Base-by-base conservation (phyloP, 805 yeast genomes). In the Candida arabinofermentans region DNA sequence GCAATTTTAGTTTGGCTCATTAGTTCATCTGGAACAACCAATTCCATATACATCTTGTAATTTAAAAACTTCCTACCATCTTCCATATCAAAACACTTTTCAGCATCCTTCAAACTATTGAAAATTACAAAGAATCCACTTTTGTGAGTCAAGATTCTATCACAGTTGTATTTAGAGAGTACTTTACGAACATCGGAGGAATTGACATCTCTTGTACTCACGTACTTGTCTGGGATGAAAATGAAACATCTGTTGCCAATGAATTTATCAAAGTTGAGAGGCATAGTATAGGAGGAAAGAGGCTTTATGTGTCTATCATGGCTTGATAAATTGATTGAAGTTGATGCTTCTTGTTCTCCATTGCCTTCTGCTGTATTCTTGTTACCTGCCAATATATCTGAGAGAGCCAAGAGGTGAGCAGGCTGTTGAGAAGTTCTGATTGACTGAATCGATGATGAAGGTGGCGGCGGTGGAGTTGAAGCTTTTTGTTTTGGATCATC, bases 101-200 rank as follows among this genome's bases (percentile, higher is more conserved):
- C 74, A 24, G 86, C 83, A 46, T 81, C 86, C 27, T 62, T 62
- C 12, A 72, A 60, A 14, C 74, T 69, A 50, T 79, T 79, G 61
- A 88, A 88, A 1, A 86, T 80, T 29, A 87, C 68, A 51, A 74
- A 87, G 50, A 83, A 82, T 0, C 96, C 96, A 1, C 72, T 59
- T 34, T 59, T 61, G 48, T 84, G 90, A 4, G 78, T 70, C 37
- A 83, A 57, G 2, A 87, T 77, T 41, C 85, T 68, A 0, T 79
- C 74, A 81, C 88, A 83, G 41, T 74, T 76, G 54, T 83, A 83
- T 36, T 71, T 74, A 31, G 71, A 71, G 24, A 87, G 64, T 24
- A 71, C 68, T 22, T 74, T 69, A 51, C 84, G 80, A 40, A 88
- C 65, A 54, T 83, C 87, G 40, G 69, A 70, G 2, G 79, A 66